Conservation (phyloP, 345 rosid species). For the Corymbia maculata region DNA sequence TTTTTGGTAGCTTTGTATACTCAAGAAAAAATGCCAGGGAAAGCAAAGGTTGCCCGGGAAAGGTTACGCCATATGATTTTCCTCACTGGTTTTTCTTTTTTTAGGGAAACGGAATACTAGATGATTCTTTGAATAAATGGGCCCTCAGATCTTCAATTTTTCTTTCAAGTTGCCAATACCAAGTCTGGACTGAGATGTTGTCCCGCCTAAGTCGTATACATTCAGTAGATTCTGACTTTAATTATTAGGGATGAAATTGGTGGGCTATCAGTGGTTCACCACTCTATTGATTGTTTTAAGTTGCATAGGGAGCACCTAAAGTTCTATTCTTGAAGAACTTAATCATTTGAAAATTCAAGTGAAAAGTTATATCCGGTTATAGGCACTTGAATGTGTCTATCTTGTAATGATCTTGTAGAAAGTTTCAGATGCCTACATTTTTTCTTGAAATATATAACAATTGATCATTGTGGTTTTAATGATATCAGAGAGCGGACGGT, state of each 20-base stretch:
- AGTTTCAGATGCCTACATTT: not conserved
- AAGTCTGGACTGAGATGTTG: not conserved
- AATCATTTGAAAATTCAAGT: not conserved
- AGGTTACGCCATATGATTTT: not conserved
- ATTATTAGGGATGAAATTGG: not conserved
- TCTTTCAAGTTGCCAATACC: not conserved
- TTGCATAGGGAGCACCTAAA: not conserved
- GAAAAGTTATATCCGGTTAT: not conserved
- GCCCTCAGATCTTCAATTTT: not conserved
- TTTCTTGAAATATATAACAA: not conserved
- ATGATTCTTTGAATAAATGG: not conserved
- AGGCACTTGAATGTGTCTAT: not conserved
- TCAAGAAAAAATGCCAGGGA: not conserved
- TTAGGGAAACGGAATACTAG: not conserved
- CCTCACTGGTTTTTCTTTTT: not conserved
- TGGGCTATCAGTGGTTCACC: not conserved
- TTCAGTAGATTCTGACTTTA: not conserved
- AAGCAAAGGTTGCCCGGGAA: not conserved
- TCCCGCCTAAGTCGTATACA: not conserved
- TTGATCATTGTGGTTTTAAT: slow-evolving; percentile 2
- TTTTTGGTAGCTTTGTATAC: not conserved
- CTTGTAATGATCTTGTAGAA: not conserved
- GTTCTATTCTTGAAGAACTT: not conserved
- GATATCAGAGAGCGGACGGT: slow-evolving; percentile 62
- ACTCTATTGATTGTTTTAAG: not conserved